Conservation (phyloP, 129 eudicot genomes). For the Artemisia tridentata region DNA sequence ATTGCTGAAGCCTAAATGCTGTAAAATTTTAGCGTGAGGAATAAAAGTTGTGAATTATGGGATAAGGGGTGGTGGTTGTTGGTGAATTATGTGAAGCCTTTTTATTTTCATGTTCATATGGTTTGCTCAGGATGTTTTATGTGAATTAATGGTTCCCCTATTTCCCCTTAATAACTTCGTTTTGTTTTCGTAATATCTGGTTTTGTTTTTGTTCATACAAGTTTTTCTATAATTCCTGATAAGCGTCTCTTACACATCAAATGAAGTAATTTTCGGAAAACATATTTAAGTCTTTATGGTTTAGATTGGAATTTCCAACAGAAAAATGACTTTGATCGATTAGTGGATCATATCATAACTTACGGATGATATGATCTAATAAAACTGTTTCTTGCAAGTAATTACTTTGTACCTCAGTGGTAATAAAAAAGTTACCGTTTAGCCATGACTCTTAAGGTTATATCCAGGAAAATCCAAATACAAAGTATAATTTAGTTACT, state of each 20-base stretch:
- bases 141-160: slow-evolving; percentile 14
- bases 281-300: too few species aligned
- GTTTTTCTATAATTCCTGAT: not conserved
- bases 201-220: not conserved
- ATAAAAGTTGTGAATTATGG: slow-evolving; percentile 19
- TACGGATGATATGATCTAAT: too few species aligned
- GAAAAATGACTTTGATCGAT: too few species aligned
- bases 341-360: too few species aligned
- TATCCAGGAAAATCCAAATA: too few species aligned
- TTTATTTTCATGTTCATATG: slow-evolving; percentile 1
- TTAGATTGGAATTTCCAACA: too few species aligned
- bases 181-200: not conserved
- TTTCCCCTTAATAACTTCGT: not conserved
- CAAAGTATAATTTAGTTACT: not conserved
- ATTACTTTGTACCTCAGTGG: too few species aligned
- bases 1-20: slow-evolving; percentile 45
- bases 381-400: too few species aligned
- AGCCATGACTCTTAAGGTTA: too few species aligned
- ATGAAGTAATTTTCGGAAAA: not conserved
- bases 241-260: not conserved
- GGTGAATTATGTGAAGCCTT: not conserved
- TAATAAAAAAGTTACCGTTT: too few species aligned
- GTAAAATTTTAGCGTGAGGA: slow-evolving; percentile 19
- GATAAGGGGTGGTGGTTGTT: slow-evolving; percentile 5
- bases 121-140: slow-evolving; percentile 18